Evolutionary conservation across 2,329 filamentous ascomycete species (phyloP).

Genomic region (Cordyceps pruinosa): DNA sequence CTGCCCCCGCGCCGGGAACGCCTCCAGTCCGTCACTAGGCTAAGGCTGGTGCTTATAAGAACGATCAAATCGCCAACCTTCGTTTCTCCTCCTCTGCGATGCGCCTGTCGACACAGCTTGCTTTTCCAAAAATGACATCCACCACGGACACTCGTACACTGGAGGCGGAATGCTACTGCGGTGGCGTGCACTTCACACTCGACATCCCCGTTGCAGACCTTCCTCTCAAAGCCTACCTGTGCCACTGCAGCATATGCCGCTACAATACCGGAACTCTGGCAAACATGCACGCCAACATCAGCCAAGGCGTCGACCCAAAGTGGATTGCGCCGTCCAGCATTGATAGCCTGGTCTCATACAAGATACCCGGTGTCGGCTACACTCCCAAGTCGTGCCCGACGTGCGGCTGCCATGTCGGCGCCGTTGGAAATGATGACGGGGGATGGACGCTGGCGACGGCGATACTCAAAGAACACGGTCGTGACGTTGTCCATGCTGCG

Average conservation of each 20-base stretch:
- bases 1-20: slow-evolving; percentile 1
- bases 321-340: slow-evolving; percentile 35
- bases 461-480: slow-evolving; percentile 32
- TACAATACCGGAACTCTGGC: slow-evolving; percentile 35
- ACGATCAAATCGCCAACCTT: background rate
- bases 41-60: slow-evolving; percentile 1
- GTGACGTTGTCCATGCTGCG: slow-evolving; percentile 28
- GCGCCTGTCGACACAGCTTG: background rate
- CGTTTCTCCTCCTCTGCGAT: background rate
- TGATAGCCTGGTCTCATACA: slow-evolving; percentile 31
- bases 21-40: background rate
- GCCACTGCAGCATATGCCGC: slow-evolving; percentile 40
- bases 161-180: slow-evolving; percentile 39
- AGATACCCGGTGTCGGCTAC: slow-evolving; percentile 22
- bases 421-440: slow-evolving; percentile 24
- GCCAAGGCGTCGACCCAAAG: slow-evolving; percentile 26
- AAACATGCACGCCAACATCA: slow-evolving; percentile 35
- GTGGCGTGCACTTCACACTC: slow-evolving; percentile 35
- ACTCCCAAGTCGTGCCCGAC: slow-evolving; percentile 38
- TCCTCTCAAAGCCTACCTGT: slow-evolving; percentile 36
- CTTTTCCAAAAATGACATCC: background rate
- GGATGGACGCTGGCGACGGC: slow-evolving; percentile 34
- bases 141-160: slow-evolving; percentile 19
- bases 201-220: slow-evolving; percentile 31
- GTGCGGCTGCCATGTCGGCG: slow-evolving; percentile 40